Percentiles rank a stretch among this genome's conserved stretches.
These are phyloP conservation scores for Anisodus tanguticus DNA, from an alignment of 257 asterid species.

Conservation along the genomic window DNA sequence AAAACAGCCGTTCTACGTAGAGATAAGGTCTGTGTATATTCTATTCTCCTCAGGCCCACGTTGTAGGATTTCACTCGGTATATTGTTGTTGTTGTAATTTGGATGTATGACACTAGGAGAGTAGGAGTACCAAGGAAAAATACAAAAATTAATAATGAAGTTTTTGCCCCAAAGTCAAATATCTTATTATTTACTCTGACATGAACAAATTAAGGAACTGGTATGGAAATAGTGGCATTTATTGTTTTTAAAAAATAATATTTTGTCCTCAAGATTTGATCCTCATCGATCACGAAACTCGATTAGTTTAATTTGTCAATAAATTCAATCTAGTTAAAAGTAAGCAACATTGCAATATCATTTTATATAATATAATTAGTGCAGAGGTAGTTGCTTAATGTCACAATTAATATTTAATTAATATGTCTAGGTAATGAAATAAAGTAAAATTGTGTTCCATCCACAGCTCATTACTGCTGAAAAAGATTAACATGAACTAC, in stretches of 20 bases:
- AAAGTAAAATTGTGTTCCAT: too few relatives aligned
- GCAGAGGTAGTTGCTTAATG: neutral
- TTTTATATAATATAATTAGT: neutral
- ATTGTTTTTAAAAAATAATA: neutral
- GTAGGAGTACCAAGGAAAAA: neutral
- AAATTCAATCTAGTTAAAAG: neutral
- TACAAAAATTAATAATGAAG: neutral
- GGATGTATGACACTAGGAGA: neutral
- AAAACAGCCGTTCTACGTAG: too few relatives aligned
- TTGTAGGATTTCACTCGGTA: too few relatives aligned
- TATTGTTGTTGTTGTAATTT: too few relatives aligned
- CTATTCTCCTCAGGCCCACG: too few relatives aligned
- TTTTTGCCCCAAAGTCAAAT: neutral
- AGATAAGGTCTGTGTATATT: too few relatives aligned
- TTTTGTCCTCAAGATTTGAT: slow-evolving; percentile 18
- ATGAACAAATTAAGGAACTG: neutral
- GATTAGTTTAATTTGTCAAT: neutral
- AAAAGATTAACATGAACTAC: too few relatives aligned
- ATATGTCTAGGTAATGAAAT: too few relatives aligned
- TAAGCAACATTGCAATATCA: neutral
- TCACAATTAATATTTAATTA: neutral
- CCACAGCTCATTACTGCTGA: too few relatives aligned
- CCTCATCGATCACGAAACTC: neutral
- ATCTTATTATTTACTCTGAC: neutral
- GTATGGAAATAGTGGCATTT: neutral